Evolutionary conservation across 2,329 filamentous ascomycete species (phyloP).

Genomic region (Leptographium galeiforme): DNA sequence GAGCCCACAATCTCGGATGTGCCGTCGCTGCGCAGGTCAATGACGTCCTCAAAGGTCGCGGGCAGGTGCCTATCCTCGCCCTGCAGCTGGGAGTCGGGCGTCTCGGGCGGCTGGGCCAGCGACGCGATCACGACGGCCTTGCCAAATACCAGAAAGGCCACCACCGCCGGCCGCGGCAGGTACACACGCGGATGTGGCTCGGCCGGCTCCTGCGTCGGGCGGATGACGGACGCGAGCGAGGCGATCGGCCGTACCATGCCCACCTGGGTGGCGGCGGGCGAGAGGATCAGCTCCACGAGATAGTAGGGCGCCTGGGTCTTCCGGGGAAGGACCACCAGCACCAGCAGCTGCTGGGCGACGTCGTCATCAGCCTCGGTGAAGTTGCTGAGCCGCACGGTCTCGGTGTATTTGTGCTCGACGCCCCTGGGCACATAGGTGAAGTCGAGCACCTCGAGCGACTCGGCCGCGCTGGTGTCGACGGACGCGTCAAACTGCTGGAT

Average conservation of each 20-base stretch:
- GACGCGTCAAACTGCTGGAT: slow-evolving; percentile 42
- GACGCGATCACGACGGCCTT: slow-evolving; percentile 67
- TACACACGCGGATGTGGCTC: slow-evolving; percentile 49
- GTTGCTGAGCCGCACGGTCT: slow-evolving; percentile 37
- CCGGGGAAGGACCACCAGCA: slow-evolving; percentile 45
- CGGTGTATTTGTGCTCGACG: slow-evolving; percentile 33
- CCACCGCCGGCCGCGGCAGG: slow-evolving; percentile 63
- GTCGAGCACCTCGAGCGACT: slow-evolving; percentile 63
- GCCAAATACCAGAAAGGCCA: slow-evolving; percentile 71
- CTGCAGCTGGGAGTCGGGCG: slow-evolving; percentile 64
- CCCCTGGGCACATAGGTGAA: slow-evolving; percentile 55
- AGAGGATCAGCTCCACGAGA: slow-evolving; percentile 58
- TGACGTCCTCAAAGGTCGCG: slow-evolving; percentile 68
- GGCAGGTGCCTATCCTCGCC: slow-evolving; percentile 47
- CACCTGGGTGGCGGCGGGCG: slow-evolving; percentile 38
- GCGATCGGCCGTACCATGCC: slow-evolving; percentile 56
- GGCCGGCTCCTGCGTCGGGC: slow-evolving; percentile 23
- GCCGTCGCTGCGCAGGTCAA: slow-evolving; percentile 60
- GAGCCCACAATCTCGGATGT: slow-evolving; percentile 51
- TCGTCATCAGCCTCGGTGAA: slow-evolving; percentile 36
- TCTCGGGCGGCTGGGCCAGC: slow-evolving; percentile 51
- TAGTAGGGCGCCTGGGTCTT: slow-evolving; percentile 50
- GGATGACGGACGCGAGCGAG: slow-evolving; percentile 41
- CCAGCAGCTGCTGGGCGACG: slow-evolving; percentile 42
- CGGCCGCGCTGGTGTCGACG: slow-evolving; percentile 33